A percentile compares a stretch with the other conserved stretches of the same genome.
Conservation (phyloP, 768 basidiomycete species). For the Boletus rubroflammeus region DNA sequence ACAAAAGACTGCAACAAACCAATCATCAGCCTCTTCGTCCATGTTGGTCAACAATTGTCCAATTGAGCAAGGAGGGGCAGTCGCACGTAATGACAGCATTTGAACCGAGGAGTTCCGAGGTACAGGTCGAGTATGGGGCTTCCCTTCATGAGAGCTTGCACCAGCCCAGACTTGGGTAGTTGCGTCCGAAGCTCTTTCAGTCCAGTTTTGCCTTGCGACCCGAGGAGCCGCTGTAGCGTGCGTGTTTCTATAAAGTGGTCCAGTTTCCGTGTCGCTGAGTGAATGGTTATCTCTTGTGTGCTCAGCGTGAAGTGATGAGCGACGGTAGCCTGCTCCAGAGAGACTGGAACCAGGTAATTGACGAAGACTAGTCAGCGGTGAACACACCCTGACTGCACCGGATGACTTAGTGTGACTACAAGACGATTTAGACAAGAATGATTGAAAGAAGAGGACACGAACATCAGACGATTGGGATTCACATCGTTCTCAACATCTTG, state of each 20-base stretch:
- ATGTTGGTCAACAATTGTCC: background rate
- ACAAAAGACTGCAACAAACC: slow-evolving; percentile 9
- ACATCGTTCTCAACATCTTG: slow-evolving; percentile 3
- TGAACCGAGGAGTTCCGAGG: background rate
- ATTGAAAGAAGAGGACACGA: background rate
- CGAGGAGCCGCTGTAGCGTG: background rate
- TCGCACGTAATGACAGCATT: background rate
- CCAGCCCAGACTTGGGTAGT: background rate
- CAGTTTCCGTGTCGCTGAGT: slow-evolving; percentile 1
- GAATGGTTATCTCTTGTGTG: background rate
- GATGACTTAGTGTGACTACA: slow-evolving; percentile 5
- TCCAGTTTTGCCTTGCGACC: background rate
- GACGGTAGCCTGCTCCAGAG: background rate
- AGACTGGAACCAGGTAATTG: background rate
- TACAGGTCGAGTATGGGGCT: slow-evolving; percentile 2
- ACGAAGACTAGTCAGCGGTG: slow-evolving; percentile 9
- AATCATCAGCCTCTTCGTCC: background rate
- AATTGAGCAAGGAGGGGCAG: background rate
- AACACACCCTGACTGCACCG: slow-evolving; percentile 4
- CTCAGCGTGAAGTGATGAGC: background rate
- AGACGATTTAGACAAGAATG: slow-evolving; percentile 4
- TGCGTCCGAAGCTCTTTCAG: background rate
- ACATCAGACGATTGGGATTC: slow-evolving; percentile 1
- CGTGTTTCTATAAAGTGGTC: background rate
- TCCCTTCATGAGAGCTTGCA: slow-evolving; percentile 10